These are phyloP conservation scores for Wickerhamiella bombiphila DNA, from an alignment of 805 yeast genomes.

Conservation along the genomic window DNA sequence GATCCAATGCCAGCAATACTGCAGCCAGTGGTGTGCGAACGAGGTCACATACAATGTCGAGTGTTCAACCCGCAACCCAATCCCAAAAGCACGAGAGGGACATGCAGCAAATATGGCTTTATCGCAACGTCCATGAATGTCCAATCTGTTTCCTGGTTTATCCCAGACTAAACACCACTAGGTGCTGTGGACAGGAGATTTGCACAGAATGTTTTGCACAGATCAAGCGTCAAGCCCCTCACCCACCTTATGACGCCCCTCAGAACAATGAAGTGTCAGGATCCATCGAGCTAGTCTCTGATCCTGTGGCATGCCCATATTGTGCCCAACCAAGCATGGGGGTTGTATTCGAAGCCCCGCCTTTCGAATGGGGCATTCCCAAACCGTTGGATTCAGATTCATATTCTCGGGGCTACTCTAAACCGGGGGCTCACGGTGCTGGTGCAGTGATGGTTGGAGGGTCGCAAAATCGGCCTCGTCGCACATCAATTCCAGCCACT, in stretches of 20 bases:
- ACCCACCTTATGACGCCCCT: constrained; percentile 66
- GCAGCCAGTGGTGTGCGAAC: constrained; percentile 2
- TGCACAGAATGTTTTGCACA: constrained; percentile 97
- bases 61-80: not conserved
- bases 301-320: constrained; percentile 83
- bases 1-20: not conserved
- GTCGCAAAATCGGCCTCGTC: not conserved
- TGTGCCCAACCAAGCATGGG: constrained; percentile 84
- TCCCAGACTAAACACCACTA: constrained; percentile 63
- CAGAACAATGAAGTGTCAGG: constrained; percentile 28
- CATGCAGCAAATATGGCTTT: constrained; percentile 36
- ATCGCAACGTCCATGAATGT: constrained; percentile 63
- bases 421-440: not conserved
- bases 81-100: constrained; percentile 4
- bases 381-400: not conserved
- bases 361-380: constrained; percentile 31
- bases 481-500: constrained; percentile 24
- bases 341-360: constrained; percentile 62
- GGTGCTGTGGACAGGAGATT: constrained; percentile 86
- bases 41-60: constrained; percentile 12
- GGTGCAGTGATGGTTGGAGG: not conserved
- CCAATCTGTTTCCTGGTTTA: constrained; percentile 87
- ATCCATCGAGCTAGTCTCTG: constrained; percentile 44
- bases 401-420: not conserved
- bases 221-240: constrained; percentile 82